Percentiles rank a stretch among this genome's conserved stretches.
These are phyloP conservation scores for Aspergillus hortae DNA, from an alignment of 2,329 filamentous ascomycete genomes.

Conservation along the genomic window DNA sequence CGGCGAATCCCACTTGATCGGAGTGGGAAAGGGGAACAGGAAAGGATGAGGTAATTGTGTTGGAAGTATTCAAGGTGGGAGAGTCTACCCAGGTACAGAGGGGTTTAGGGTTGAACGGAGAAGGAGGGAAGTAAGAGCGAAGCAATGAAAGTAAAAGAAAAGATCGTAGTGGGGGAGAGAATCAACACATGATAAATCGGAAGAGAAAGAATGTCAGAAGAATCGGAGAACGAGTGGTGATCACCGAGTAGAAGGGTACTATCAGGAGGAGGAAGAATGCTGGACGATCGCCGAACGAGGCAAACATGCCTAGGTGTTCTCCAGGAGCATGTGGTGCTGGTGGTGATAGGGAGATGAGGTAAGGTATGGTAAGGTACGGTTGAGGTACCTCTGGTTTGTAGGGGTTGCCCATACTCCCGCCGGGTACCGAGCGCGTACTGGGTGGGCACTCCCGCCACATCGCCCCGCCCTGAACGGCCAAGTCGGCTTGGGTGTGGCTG, in stretches of 20 bases:
- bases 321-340: conserved; percentile 13
- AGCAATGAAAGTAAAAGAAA: not conserved
- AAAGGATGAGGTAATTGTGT: too few species aligned
- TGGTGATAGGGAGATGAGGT: not conserved
- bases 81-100: not conserved
- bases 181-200: not conserved
- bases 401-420: not conserved
- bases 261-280: not conserved
- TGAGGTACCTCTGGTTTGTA: not conserved
- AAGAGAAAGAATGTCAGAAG: conserved; percentile 2
- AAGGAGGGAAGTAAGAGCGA: conserved; percentile 8
- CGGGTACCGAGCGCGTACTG: not conserved
- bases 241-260: not conserved
- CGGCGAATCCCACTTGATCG: conserved; percentile 1
- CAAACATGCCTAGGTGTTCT: conserved; percentile 4
- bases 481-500: conserved; percentile 27
- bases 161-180: not conserved
- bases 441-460: conserved; percentile 10
- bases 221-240: not conserved
- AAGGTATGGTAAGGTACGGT: not conserved
- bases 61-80: too few species aligned
- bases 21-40: not conserved
- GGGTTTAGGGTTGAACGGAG: not conserved
- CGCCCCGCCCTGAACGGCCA: conserved; percentile 12
- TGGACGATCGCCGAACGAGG: conserved; percentile 2